These are phyloP conservation scores for Rhodotorula graminis DNA, from an alignment of 768 basidiomycete species.

Conservation along the genomic window DNA sequence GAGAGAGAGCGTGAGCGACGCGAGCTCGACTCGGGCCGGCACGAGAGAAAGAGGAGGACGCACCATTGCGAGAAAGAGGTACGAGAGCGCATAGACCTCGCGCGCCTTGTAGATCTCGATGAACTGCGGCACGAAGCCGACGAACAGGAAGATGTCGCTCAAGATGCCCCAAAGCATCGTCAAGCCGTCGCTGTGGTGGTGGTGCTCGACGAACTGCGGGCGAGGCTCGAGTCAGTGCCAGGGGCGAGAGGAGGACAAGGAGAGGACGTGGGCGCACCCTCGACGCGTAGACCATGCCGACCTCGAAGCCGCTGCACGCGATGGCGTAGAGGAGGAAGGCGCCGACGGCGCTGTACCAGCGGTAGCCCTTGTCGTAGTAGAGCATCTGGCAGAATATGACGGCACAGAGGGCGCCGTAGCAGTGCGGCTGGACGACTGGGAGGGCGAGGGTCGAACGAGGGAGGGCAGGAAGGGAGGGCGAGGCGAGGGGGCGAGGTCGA, in stretches of 20 bases:
- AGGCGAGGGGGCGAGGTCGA: too few relatives aligned
- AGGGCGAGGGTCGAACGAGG: too few relatives aligned
- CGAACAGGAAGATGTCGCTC: conserved; percentile 14
- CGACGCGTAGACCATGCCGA: conserved; percentile 19
- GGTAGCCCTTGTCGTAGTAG: conserved; percentile 29
- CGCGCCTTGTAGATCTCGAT: conserved; percentile 21
- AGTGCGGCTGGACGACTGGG: conserved; percentile 32
- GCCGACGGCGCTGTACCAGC: neutral
- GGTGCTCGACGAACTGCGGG: conserved; percentile 13
- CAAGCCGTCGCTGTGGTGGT: conserved; percentile 1
- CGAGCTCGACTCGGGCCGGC: too few relatives aligned
- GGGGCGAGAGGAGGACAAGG: neutral
- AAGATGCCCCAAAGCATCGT: conserved; percentile 25
- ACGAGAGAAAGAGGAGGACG: neutral
- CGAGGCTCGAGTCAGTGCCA: neutral
- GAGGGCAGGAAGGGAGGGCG: too few relatives aligned
- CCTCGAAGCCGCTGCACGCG: conserved; percentile 22
- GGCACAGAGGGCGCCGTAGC: conserved; percentile 22
- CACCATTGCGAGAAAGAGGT: conserved; percentile 24
- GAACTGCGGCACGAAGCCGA: conserved; percentile 33
- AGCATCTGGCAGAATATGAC: conserved; percentile 30
- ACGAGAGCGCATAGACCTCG: conserved; percentile 27
- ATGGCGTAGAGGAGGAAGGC: conserved; percentile 15
- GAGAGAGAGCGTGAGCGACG: neutral
- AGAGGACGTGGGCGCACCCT: conserved; percentile 1